A percentile compares a stretch with the other conserved stretches of the same genome.
Conservation (phyloP, 495 filamentous ascomycete genomes). For the Cercophora scortea region DNA sequence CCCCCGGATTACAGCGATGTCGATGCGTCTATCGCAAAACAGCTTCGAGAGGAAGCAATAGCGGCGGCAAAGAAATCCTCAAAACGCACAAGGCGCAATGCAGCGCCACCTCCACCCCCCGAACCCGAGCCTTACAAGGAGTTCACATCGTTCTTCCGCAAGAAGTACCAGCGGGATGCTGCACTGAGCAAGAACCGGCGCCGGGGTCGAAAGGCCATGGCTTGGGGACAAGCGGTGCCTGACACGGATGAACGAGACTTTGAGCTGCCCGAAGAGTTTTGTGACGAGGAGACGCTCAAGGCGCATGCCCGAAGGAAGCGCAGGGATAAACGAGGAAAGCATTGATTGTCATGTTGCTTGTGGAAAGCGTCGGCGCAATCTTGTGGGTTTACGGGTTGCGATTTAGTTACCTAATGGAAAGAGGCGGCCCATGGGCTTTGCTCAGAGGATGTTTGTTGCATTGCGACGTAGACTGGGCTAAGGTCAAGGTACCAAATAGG, state of each 20-base stretch:
- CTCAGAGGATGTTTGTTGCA: no score
- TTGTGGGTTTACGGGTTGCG: neutral
- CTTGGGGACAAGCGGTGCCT: constrained; percentile 80
- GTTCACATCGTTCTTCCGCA: constrained; percentile 79
- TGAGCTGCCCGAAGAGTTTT: constrained; percentile 59
- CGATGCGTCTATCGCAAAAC: constrained; percentile 63
- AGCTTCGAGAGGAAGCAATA: constrained; percentile 65
- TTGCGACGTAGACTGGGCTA: no score
- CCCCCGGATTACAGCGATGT: constrained; percentile 51
- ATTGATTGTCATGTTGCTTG: constrained; percentile 8
- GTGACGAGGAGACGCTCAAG: constrained; percentile 59
- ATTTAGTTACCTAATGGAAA: neutral
- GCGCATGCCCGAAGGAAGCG: constrained; percentile 55
- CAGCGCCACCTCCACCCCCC: constrained; percentile 7
- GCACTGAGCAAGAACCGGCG: constrained; percentile 58
- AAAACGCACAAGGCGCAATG: neutral
- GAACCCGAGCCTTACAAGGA: constrained; percentile 46
- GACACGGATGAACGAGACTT: constrained; percentile 65
- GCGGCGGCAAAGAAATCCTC: constrained; percentile 22
- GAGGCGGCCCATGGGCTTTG: neutral
- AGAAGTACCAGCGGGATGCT: constrained; percentile 65
- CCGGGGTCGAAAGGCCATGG: constrained; percentile 40
- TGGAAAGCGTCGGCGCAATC: neutral
- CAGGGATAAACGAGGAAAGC: constrained; percentile 22
- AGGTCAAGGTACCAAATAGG: no score